Base-by-base conservation (phyloP, 2,329 filamentous ascomycete genomes). In the Keithomyces neogunnii region DNA sequence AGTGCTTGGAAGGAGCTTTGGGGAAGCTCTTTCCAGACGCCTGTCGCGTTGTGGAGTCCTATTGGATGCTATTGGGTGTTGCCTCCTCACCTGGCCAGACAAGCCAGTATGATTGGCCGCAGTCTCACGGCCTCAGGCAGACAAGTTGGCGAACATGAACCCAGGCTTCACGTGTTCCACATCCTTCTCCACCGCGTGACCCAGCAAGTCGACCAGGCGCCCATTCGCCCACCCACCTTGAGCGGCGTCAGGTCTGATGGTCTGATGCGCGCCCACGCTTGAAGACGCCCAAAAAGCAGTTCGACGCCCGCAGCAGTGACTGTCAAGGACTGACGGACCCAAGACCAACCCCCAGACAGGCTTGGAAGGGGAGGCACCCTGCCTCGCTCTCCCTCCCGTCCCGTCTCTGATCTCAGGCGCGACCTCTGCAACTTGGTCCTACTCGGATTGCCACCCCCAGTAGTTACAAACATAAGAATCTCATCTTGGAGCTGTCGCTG, bases 381-480 rank as follows among this genome's bases (percentile, higher is more conserved):
- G 45, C 50, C 40, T 48, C 19, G 33, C 43, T 45, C 32, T 46
- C 28, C 47, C 30, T 45, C 7, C 36, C 19, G 13, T 38, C 38
- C 26, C 38, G 7, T 26, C 40, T 44, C 40, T 44, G 40, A 28
- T 44, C 40, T 19, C 40, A 44, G 46, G 42, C 50, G 42, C 50
- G 47, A 49, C 50, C 9, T 49, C 19, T 46, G 40, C 46, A 49
- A 49, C 46, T 45, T 46, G 46, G 50, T 51, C 50, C 40, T 48
- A 45, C 50, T 43, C 30, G 7, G 33, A 39, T 46, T 26, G 42
- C 46, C 50, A 47, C 52, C 60, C 56, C 56, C 57, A 45, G 40
- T 48, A 51, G 30, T 10, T 43, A 43, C 56, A 61, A 63, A 58
- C 60, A 62, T 63, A 62, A 64, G 62, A 57, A 59, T 53, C 54